Conservation (phyloP, 495 filamentous ascomycete genomes). For the Pyronema domesticum region DNA sequence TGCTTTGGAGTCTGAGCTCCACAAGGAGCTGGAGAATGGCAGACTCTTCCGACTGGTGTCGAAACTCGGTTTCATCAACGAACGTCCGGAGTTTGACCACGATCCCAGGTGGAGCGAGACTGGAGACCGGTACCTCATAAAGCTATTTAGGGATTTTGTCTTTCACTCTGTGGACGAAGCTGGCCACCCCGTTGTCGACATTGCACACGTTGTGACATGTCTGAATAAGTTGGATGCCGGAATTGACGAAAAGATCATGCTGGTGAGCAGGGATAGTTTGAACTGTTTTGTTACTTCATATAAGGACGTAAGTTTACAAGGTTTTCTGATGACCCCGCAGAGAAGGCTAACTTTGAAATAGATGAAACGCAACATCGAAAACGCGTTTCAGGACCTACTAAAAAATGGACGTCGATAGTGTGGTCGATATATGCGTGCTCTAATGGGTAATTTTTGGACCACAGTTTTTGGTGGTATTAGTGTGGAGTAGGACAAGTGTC, state of each 20-base stretch:
- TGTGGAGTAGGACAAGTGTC: too few relatives aligned
- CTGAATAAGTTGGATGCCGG: slow-evolving; percentile 88
- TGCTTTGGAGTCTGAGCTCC: slow-evolving; percentile 44
- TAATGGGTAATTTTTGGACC: too few relatives aligned
- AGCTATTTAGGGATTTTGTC: slow-evolving; percentile 89
- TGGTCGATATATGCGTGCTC: too few relatives aligned
- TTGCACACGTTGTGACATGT: slow-evolving; percentile 67
- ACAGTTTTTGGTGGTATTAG: too few relatives aligned
- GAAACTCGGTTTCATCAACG: slow-evolving; percentile 71
- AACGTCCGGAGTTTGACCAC: slow-evolving; percentile 67
- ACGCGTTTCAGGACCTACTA: slow-evolving; percentile 61
- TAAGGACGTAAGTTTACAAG: slow-evolving; percentile 36
- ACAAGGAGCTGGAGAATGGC: slow-evolving; percentile 77
- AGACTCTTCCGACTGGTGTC: slow-evolving; percentile 62
- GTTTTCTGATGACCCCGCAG: neutral
- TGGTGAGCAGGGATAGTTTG: slow-evolving; percentile 79
- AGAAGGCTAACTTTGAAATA: neutral
- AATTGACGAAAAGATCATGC: slow-evolving; percentile 61
- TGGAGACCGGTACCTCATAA: slow-evolving; percentile 75
- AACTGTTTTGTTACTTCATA: slow-evolving; percentile 72
- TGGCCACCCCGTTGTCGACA: slow-evolving; percentile 59
- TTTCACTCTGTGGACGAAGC: slow-evolving; percentile 85
- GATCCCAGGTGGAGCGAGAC: slow-evolving; percentile 69
- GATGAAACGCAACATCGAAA: slow-evolving; percentile 57
- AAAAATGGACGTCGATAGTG: slow-evolving; percentile 28